Conservation (phyloP, 805 yeast species). For the Hanseniaspora mollemarum region DNA sequence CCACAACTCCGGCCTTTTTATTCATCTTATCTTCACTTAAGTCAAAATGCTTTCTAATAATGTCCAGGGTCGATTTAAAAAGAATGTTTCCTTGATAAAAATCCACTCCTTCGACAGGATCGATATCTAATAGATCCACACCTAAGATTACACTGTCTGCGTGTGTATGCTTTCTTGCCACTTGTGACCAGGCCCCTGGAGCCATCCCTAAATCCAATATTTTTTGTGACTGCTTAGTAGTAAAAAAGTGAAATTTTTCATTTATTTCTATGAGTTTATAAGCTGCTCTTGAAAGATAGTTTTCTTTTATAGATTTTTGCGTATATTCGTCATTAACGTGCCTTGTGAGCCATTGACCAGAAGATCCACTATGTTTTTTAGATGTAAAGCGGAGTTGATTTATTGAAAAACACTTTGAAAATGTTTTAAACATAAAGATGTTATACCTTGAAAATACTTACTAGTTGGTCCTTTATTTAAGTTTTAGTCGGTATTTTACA, state of each 20-base stretch:
- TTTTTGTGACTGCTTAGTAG: constrained; percentile 34
- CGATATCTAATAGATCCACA: constrained; percentile 65
- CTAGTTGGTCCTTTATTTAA: too few relatives aligned
- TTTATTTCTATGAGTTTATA: constrained; percentile 73
- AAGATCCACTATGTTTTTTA: constrained; percentile 31
- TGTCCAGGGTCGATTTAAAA: constrained; percentile 48
- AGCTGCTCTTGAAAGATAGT: constrained; percentile 78
- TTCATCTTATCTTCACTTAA: constrained; percentile 21
- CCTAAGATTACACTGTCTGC: constrained; percentile 56
- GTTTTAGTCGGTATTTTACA: too few relatives aligned
- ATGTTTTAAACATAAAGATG: neutral
- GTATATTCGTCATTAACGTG: constrained; percentile 56
- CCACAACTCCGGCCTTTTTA: constrained; percentile 36
- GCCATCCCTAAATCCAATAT: constrained; percentile 87
- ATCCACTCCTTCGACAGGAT: constrained; percentile 71
- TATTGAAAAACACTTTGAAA: neutral
- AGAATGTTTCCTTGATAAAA: constrained; percentile 82
- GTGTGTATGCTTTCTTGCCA: constrained; percentile 46
- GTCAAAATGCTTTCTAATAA: constrained; percentile 42
- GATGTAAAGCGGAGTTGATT: neutral
- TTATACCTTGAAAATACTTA: too few relatives aligned
- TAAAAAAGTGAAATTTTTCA: constrained; percentile 48
- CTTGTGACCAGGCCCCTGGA: constrained; percentile 93
- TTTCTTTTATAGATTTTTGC: constrained; percentile 49
- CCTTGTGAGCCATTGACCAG: constrained; percentile 64